Base-by-base conservation (phyloP, 139 green algal genomes). In the Asterochloris erici region DNA sequence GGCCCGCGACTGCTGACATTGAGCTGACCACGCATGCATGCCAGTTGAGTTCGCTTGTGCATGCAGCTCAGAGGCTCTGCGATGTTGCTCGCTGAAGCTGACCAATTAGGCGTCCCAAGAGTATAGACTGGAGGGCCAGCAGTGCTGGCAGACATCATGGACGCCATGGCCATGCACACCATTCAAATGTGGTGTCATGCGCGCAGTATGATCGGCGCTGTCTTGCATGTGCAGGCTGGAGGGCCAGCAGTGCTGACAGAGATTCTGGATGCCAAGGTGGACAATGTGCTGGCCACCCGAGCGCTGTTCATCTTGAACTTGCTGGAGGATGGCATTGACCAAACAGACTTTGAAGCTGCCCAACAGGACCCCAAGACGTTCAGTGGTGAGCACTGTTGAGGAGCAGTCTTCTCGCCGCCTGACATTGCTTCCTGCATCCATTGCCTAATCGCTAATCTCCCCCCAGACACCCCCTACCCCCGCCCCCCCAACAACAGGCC, bases 241-340 rank as follows among this genome's bases (percentile, higher is more conserved):
- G 76, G 60, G 24, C 14, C 47, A 26, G 76, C 27, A 19, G 60
- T 80, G 13, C 24, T 80, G 76, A n/a, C 68, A 27, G 61, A 61
- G 21, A 80, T 80, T n/a, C 23, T 80, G 76, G 76, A 80, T 23
- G 68, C 76, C 21, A 62, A 62, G n/a, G 76, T 80, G 23, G 76
- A 80, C 60, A 80, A 80, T 80, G 76, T 80, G 23, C 14, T 62
- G 17, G 68, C 60, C 38, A 62, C 68, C 24, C 61, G 76, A 17
- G 76, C 76, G 11, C 69, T 70, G 60, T 80, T 69, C 60, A 69
- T 69, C 60, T 27, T 80, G 24, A 69, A 61, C 23, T 80, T 61
- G 76, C 61, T 80, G 76, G 68, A 61, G 9, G 76, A 70, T 10
- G 76, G 76, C 68, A 62, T 62, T 60, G 76, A 80, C 61, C 76